These are phyloP conservation scores for Nemania bipapillata DNA, from an alignment of 2,329 filamentous ascomycete genomes.

Conservation along the genomic window DNA sequence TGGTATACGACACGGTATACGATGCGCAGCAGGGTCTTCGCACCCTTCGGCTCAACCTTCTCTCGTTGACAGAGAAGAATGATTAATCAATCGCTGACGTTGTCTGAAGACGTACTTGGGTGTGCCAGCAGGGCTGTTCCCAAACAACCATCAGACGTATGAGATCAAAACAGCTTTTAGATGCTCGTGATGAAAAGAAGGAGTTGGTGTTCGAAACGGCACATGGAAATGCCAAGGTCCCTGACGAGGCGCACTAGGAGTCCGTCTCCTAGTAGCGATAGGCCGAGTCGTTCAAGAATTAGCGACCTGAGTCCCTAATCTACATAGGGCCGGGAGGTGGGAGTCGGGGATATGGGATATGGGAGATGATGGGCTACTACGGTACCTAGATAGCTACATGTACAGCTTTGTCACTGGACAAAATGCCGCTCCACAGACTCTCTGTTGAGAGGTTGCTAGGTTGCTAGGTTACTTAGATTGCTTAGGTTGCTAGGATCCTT, in stretches of 20 bases:
- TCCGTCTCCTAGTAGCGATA: conserved; percentile 34
- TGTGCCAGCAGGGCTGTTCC: conserved; percentile 54
- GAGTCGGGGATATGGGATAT: conserved; percentile 11
- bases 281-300: conserved; percentile 40
- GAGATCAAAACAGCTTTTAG: conserved; percentile 42
- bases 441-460: conserved; percentile 32
- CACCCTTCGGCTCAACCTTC: conserved; percentile 23
- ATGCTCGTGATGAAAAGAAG: conserved; percentile 23
- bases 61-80: conserved; percentile 12
- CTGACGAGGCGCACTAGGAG: conserved; percentile 24
- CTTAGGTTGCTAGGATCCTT: conserved; percentile 40
- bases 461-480: no score
- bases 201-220: conserved; percentile 29
- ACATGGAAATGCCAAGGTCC: conserved; percentile 10
- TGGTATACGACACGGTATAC: conserved; percentile 10
- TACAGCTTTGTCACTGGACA: conserved; percentile 26
- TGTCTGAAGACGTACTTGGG: conserved; percentile 41
- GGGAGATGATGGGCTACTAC: no score
- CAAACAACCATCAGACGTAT: conserved; percentile 62
- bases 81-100: conserved; percentile 27
- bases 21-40: conserved; percentile 12
- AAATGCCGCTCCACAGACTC: conserved; percentile 23
- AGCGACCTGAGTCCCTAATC: conserved; percentile 28
- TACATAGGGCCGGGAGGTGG: conserved; percentile 12
- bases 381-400: conserved; percentile 16